phyloP scores from a whole-genome alignment of 2,329 filamentous ascomycete genomes.

The Pseudogymnoascus pannorum region DNA sequence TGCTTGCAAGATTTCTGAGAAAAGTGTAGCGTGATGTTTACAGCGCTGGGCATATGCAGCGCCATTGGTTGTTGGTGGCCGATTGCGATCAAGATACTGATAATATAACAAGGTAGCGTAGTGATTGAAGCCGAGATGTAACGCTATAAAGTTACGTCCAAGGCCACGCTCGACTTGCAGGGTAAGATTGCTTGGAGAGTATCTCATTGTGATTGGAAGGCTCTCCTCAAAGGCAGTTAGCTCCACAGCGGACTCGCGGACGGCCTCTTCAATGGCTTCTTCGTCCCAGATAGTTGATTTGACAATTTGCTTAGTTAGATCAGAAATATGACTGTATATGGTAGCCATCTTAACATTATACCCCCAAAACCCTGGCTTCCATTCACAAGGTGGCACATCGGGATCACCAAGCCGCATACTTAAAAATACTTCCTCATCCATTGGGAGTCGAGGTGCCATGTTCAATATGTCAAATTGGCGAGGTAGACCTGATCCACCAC shows the following conservation, averaged over 20 bases:
- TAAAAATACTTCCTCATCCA: slow-evolving; percentile 26
- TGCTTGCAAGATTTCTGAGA: slow-evolving; percentile 23
- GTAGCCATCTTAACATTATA: slow-evolving; percentile 30
- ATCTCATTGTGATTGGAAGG: slow-evolving; percentile 9
- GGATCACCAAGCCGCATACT: slow-evolving; percentile 12
- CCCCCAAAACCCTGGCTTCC: slow-evolving; percentile 29
- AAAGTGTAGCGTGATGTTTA: slow-evolving; percentile 26
- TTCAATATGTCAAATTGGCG: slow-evolving; percentile 22
- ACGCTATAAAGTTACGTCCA: slow-evolving; percentile 30
- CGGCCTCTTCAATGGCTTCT: slow-evolving; percentile 15
- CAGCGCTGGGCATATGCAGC: slow-evolving; percentile 18
- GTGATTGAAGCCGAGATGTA: slow-evolving; percentile 34
- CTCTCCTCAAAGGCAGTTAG: slow-evolving; percentile 16
- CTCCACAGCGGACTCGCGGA: slow-evolving; percentile 14
- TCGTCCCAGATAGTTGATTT: slow-evolving; percentile 12
- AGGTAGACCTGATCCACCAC: slow-evolving; percentile 26
- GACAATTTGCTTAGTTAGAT: slow-evolving; percentile 28
- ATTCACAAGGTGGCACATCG: slow-evolving; percentile 7
- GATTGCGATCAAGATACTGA: slow-evolving; percentile 29
- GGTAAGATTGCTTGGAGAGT: slow-evolving; percentile 18
- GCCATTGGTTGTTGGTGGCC: neutral
- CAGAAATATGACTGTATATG: slow-evolving; percentile 29
- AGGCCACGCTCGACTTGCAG: slow-evolving; percentile 21
- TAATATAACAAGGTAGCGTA: slow-evolving; percentile 34
- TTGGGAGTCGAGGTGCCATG: slow-evolving; percentile 20